Evolutionary conservation across 306 rosid genomes (phyloP).

Genomic region (Ormosia semicastrata): DNA sequence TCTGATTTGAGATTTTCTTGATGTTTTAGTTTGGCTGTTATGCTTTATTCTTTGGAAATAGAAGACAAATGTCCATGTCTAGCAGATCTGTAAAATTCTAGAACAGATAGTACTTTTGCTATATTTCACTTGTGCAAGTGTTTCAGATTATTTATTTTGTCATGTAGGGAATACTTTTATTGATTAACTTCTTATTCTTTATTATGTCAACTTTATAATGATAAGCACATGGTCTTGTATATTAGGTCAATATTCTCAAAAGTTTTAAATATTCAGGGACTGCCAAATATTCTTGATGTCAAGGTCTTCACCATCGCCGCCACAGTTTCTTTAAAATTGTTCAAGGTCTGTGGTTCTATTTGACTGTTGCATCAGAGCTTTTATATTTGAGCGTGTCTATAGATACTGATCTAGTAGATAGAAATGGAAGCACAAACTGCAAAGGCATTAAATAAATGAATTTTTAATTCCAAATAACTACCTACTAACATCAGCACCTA

Average conservation of each 20-base stretch:
- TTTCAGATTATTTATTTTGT: background rate
- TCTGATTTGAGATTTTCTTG: background rate
- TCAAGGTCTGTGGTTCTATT: slow-evolving; percentile 35
- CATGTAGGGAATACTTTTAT: background rate
- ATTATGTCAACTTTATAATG: background rate
- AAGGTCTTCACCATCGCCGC: background rate
- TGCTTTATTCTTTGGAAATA: background rate
- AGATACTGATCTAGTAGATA: slow-evolving; percentile 53
- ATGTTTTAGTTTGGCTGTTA: background rate
- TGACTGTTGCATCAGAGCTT: slow-evolving; percentile 38
- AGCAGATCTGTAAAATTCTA: too few relatives aligned
- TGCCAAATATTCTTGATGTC: slow-evolving; percentile 36
- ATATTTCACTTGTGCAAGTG: background rate
- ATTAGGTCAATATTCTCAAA: slow-evolving; percentile 2
- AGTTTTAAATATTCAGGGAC: slow-evolving; percentile 48
- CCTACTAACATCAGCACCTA: background rate
- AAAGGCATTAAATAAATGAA: slow-evolving; percentile 43
- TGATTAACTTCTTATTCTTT: background rate
- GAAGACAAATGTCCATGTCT: too few relatives aligned
- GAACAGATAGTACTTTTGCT: background rate
- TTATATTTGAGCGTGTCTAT: slow-evolving; percentile 48
- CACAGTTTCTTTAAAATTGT: slow-evolving; percentile 33
- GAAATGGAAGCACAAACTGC: slow-evolving; percentile 60
- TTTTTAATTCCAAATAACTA: background rate
- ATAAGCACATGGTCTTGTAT: background rate